Conservation (phyloP, 306 rosid species). For the Echinosophora koreensis region DNA sequence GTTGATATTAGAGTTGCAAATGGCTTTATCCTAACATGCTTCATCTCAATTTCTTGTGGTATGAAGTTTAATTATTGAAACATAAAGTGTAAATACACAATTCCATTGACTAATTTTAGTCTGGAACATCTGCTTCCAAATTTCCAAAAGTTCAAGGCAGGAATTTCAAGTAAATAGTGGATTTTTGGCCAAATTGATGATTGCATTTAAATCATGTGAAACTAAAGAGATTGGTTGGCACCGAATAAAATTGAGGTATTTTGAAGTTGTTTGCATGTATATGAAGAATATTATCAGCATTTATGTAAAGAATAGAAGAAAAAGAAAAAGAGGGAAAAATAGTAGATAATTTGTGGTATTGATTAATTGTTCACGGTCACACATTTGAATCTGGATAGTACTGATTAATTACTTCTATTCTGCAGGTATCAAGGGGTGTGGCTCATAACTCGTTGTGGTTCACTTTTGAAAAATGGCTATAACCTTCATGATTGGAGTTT, state of each 20-base stretch:
- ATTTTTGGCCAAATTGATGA: not conserved
- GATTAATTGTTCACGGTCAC: not conserved
- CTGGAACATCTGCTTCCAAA: not conserved
- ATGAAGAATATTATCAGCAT: not conserved
- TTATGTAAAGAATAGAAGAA: not conserved
- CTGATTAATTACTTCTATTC: slow-evolving; percentile 9
- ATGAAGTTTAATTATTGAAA: not conserved
- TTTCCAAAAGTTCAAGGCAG: not conserved
- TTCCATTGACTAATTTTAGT: not conserved
- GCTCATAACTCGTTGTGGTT: slow-evolving; percentile 88
- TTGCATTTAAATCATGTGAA: not conserved
- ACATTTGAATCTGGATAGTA: slow-evolving; percentile 7
- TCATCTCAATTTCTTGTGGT: not conserved
- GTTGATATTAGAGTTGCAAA: no score
- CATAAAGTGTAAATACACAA: not conserved
- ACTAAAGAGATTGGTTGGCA: not conserved
- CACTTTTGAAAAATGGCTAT: slow-evolving; percentile 65
- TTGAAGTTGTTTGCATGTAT: slow-evolving; percentile 13
- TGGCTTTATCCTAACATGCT: not conserved
- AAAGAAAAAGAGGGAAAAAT: not conserved
- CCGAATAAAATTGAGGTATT: not conserved
- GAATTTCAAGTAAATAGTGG: not conserved
- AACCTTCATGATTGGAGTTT: slow-evolving; percentile 81
- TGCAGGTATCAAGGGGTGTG: slow-evolving; percentile 92
- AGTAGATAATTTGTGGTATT: not conserved